phyloP scores from a whole-genome alignment of 164 flowering plant species.

The Chloranthus sessilifolius region DNA sequence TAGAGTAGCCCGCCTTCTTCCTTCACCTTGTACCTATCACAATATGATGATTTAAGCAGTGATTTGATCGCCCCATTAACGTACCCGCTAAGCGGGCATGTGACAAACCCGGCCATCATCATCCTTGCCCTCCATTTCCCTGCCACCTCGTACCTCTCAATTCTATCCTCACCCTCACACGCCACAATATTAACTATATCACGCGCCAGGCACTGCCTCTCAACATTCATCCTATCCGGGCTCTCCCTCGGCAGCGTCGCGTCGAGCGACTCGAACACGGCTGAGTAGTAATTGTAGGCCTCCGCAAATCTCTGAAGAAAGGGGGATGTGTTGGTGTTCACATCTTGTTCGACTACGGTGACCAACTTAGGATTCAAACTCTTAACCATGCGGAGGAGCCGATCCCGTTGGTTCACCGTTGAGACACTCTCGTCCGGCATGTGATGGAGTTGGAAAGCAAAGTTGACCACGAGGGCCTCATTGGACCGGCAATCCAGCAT shows the following conservation, averaged over 20 bases:
- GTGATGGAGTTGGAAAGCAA: conserved; percentile 97
- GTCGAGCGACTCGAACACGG: conserved; percentile 87
- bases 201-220: conserved; percentile 83
- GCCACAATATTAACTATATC: conserved; percentile 93
- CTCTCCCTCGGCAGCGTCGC: conserved; percentile 78
- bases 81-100: conserved; percentile 48
- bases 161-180: conserved; percentile 92
- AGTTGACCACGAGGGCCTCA: conserved; percentile 82
- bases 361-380: conserved; percentile 82
- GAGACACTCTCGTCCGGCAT: conserved; percentile 99
- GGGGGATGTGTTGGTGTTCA: conserved; percentile 91
- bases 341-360: conserved; percentile 89
- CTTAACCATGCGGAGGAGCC: conserved; percentile 84
- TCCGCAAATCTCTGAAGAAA: conserved; percentile 79
- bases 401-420: conserved; percentile 75
- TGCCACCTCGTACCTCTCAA: conserved; percentile 90
- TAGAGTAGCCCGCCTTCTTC: conserved; percentile 66
- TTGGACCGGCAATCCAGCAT: conserved; percentile 51
- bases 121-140: conserved; percentile 98
- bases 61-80: conserved; percentile 39
- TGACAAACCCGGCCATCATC: conserved; percentile 85
- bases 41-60: conserved; percentile 49
- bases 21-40: conserved; percentile 59
- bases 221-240: conserved; percentile 87
- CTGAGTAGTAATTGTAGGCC: conserved; percentile 84